Evolutionary conservation across 1,284 basidiomycete genomes (phyloP), one percentile per base, ranked within the genome.

Genomic region (Microstroma glucosiphilum): DNA sequence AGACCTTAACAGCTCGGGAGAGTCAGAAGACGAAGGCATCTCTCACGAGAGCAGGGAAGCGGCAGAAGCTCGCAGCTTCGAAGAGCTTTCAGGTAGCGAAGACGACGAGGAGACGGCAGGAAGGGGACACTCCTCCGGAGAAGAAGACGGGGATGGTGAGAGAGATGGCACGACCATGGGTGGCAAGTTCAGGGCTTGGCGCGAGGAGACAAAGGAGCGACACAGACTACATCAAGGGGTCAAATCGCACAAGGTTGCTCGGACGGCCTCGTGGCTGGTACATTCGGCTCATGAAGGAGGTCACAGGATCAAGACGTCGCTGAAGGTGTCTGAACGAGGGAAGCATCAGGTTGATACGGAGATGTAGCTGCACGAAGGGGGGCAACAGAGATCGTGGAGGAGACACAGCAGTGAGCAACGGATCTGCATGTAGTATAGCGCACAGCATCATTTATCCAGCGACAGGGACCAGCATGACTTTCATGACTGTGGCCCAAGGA

Each of bases 191-290:
- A 23, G 41, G n/a, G 61, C 64, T 8, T 71, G 70, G 70, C 63
- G 60, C 42, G 67, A 61, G 25, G 70, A 71, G 15, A 64, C 64
- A n/a, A 40, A 65, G 1, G 70, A 71, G 30, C 51, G 66, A 53
- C 66, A 70, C 56, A 40, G 70, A 6, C 70, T 65, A 56, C 68
- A 71, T 51, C 63, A 58, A 41, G 69, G 70, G 0, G 48, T 70
- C 53, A 68, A 66, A 42, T 63, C 66, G 60, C 68, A 60, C 59
- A 71, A 71, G 57, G 59, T 64, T 9, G 69, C 67, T 2, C 41
- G 70, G 7, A 71, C 69, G 25, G 55, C 65, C n/a, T 25, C 21
- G n/a, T 71, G 70, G 70, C 11, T 71, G 9, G 61, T 63, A 0
- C 51, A 60, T 15, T 59, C 56, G 11, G 62, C 62, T 19, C 62